Conservation (phyloP, 108 stramenopile species). For the Aurantiochytrium sp. region DNA sequence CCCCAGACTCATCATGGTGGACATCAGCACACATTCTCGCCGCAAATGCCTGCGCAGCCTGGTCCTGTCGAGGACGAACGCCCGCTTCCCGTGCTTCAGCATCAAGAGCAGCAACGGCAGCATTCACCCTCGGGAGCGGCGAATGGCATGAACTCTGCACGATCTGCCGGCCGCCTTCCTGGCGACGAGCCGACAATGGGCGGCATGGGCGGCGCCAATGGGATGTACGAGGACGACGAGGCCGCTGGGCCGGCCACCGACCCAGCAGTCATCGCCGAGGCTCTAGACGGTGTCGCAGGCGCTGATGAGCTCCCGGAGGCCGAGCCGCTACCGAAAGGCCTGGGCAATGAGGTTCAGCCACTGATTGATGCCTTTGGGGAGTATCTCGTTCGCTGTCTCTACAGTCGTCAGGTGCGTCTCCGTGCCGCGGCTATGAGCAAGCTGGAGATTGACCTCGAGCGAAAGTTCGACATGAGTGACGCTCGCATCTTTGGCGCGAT, state of each 20-base stretch:
- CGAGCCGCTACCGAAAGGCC: constrained; percentile 15
- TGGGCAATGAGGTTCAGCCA: constrained; percentile 17
- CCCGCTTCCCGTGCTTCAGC: background rate
- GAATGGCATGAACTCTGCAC: background rate
- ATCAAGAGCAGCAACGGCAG: background rate
- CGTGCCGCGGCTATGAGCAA: constrained; percentile 45
- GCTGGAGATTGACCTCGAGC: constrained; percentile 2
- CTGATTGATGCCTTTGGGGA: constrained; percentile 39
- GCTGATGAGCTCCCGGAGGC: constrained; percentile 37
- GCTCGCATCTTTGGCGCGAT: background rate
- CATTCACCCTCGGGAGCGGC: background rate
- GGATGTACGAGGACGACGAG: background rate
- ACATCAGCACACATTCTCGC: background rate
- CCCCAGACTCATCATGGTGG: background rate
- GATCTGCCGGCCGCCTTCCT: background rate
- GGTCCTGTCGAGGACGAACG: background rate
- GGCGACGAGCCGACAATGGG: background rate
- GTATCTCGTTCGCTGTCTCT: constrained; percentile 41
- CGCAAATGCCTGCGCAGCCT: too few relatives aligned
- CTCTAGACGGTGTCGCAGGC: constrained; percentile 23
- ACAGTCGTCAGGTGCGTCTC: constrained; percentile 38
- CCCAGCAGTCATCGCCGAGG: background rate
- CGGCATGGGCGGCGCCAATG: background rate
- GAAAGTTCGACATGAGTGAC: background rate
- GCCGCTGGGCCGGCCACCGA: background rate